These are phyloP conservation scores for Gossypium stocksii DNA, from an alignment of 345 rosid genomes.

Conservation along the genomic window DNA sequence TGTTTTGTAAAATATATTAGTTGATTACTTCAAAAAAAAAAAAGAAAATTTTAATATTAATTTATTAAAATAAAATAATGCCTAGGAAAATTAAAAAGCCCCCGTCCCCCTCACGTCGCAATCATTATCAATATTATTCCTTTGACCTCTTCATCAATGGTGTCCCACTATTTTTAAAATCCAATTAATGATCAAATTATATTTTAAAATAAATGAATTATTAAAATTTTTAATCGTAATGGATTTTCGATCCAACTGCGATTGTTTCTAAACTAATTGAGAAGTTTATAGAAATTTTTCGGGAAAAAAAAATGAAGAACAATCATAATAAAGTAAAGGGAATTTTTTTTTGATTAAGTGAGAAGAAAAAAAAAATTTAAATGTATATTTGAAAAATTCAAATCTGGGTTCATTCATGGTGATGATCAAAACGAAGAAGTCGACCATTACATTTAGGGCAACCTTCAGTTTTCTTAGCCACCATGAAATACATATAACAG, in stretches of 20 bases:
- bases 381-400: background rate
- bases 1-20: too few relatives aligned
- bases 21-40: too few relatives aligned
- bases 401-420: slow-evolving; percentile 13
- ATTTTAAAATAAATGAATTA: background rate
- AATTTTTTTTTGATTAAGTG: background rate
- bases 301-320: background rate
- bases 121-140: background rate
- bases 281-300: background rate
- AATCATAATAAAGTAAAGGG: background rate
- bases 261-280: background rate
- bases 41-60: too few relatives aligned
- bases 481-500: slow-evolving; percentile 91
- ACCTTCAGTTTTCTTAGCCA: slow-evolving; percentile 66
- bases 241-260: too few relatives aligned
- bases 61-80: background rate
- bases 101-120: background rate
- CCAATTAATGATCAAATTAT: background rate
- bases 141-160: slow-evolving; percentile 11
- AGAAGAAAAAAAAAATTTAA: background rate
- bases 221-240: background rate
- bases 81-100: background rate
- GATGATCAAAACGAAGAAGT: slow-evolving; percentile 66
- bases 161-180: background rate
- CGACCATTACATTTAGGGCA: slow-evolving; percentile 84